Conservation (phyloP, 2,329 filamentous ascomycete species). For the Bertia moriformis region DNA sequence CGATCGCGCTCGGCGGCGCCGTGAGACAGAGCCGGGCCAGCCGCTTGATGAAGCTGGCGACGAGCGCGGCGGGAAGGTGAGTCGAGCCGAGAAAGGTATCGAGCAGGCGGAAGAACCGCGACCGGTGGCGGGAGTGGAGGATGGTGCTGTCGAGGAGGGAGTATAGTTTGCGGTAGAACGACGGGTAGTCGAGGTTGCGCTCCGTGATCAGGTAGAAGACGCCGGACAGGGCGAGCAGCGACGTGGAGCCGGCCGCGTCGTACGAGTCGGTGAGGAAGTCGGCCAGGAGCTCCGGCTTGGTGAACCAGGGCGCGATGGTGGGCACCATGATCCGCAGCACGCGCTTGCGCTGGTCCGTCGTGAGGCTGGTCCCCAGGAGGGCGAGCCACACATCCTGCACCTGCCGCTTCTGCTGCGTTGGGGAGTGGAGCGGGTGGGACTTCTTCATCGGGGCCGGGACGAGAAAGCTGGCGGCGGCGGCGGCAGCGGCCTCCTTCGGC, state of each 20-base stretch:
- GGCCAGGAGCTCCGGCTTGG: conserved; percentile 74
- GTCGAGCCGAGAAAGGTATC: conserved; percentile 83
- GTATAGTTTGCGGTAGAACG: conserved; percentile 88
- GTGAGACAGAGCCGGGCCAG: conserved; percentile 68
- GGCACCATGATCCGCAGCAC: conserved; percentile 63
- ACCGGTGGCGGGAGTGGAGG: conserved; percentile 85
- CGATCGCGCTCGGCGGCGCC: conserved; percentile 77
- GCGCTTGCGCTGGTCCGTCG: conserved; percentile 62
- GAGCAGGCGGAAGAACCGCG: conserved; percentile 79
- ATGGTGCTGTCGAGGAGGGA: conserved; percentile 74
- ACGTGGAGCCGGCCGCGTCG: conserved; percentile 70
- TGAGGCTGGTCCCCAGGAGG: conserved; percentile 53
- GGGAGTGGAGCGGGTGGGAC: conserved; percentile 48
- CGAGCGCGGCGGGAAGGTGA: conserved; percentile 77
- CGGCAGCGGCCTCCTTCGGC: no score
- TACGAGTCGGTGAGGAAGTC: conserved; percentile 96
- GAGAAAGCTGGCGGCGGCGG: conserved; percentile 58
- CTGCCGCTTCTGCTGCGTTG: conserved; percentile 59
- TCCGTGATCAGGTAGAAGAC: conserved; percentile 89
- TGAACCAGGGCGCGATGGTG: conserved; percentile 78
- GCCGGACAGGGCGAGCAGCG: conserved; percentile 76
- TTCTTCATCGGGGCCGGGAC: conserved; percentile 49
- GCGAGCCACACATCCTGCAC: conserved; percentile 84
- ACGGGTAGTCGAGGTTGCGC: conserved; percentile 88
- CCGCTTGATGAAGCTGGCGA: conserved; percentile 94